Conservation (phyloP, 495 filamentous ascomycete species). For the Penicillium simplicissimum region DNA sequence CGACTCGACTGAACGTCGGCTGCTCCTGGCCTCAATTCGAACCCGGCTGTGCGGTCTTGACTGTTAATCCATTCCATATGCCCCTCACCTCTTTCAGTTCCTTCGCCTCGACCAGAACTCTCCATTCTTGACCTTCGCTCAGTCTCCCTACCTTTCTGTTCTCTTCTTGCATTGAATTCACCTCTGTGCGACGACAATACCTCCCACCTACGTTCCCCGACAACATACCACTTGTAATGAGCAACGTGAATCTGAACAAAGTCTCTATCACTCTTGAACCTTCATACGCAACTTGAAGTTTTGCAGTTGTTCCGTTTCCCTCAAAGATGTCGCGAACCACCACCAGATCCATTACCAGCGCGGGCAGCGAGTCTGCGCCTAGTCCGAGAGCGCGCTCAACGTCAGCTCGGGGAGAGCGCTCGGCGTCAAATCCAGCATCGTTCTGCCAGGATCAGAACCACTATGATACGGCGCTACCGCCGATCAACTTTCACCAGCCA, state of each 20-base stretch:
- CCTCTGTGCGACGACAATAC: constrained; percentile 20
- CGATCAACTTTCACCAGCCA: constrained; percentile 27
- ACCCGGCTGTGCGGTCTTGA: constrained; percentile 23
- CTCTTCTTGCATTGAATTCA: not conserved
- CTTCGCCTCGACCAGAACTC: not conserved
- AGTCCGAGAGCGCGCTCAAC: constrained; percentile 19
- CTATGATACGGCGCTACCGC: constrained; percentile 30
- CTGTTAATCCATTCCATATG: constrained; percentile 11
- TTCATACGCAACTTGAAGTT: not conserved
- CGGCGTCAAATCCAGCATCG: constrained; percentile 21
- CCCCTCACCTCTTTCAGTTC: not conserved
- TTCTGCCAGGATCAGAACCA: constrained; percentile 23
- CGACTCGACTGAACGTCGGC: constrained; percentile 21
- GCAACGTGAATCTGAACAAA: constrained; percentile 2
- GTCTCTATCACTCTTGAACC: not conserved
- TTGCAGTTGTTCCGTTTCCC: not conserved
- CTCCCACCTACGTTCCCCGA: constrained; percentile 24
- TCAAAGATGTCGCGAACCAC: constrained; percentile 20
- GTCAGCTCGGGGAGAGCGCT: constrained; percentile 20
- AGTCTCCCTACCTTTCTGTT: not conserved
- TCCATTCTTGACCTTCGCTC: constrained; percentile 24
- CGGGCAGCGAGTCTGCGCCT: constrained; percentile 24
- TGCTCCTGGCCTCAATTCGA: constrained; percentile 23
- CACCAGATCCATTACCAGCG: constrained; percentile 24
- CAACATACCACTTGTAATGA: constrained; percentile 27